Base-by-base conservation (phyloP, 2,329 filamentous ascomycete genomes). In the Aureobasidium sp. region DNA sequence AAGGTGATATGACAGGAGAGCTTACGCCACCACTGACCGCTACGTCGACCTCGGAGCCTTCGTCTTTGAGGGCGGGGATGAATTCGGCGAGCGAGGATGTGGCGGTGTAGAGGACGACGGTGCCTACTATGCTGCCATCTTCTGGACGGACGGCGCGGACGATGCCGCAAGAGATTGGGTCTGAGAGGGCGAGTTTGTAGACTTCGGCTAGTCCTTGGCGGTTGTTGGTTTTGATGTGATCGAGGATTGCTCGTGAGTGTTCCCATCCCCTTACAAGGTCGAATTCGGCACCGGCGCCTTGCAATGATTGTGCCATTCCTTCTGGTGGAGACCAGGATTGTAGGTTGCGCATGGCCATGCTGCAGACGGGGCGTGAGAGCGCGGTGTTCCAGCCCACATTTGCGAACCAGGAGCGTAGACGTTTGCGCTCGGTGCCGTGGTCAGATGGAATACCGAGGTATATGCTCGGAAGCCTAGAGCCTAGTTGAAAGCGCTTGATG, bases 191-290 rank as follows among this genome's bases (percentile, higher is more conserved):
- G 58, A 85, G 81, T 60, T 84, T 84, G 75, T 95, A 95, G 21
- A 95, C 84, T 70, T 92, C 89, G 38, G 87, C 79, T 0, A 93
- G 82, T 43, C 91, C 90, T 60, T 89, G 86, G n/a, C 85, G 83
- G 42, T 88, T 85, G 72, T 87, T 85, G 0, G 84, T 82, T 57
- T 84, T 85, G 63, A 94, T 86, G 67, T 93, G 89, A 65, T 84
- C 82, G 21, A 95, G 79, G 35, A 95, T 87, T 3, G 81, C 79
- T 11, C 88, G 86, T 10, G 85, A 83, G 66, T 90, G 90, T 59
- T 91, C 88, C 72, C 86, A 81, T 9, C 89, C 90, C 67, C 90
- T 86, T 19, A 95, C 88, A 40, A 95, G 79, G 67, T 95, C 90
- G 68, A 95, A 95, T 67, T 85, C 85, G 59, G 90, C 84, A 35